Percentiles rank a stretch among this genome's conserved stretches.
Evolutionary conservation across 2,329 filamentous ascomycete genomes (phyloP).

Genomic region (Ploettnerulaceae sp.): DNA sequence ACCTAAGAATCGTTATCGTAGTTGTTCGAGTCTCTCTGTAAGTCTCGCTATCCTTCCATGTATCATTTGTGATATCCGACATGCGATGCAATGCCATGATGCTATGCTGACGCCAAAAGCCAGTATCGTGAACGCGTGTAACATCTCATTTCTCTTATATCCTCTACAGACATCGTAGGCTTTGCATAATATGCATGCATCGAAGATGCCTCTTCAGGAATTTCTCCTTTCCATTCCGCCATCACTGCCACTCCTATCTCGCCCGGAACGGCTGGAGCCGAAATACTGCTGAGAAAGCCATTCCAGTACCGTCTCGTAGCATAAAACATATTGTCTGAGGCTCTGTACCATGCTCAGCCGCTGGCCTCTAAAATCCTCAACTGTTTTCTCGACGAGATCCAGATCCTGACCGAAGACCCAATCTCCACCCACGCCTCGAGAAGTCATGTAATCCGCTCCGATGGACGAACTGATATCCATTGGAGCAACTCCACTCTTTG

Average conservation of each 20-base stretch:
- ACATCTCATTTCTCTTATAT: too few species aligned
- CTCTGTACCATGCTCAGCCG: slow-evolving; percentile 96
- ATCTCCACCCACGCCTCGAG: slow-evolving; percentile 40
- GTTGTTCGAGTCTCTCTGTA: too few species aligned
- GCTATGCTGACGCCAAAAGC: too few species aligned
- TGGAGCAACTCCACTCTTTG: slow-evolving; percentile 32
- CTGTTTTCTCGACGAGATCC: slow-evolving; percentile 80
- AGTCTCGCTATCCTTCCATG: too few species aligned
- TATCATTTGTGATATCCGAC: too few species aligned
- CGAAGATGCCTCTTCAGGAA: too few species aligned
- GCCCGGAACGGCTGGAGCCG: slow-evolving; percentile 8
- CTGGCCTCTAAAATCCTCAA: slow-evolving; percentile 85
- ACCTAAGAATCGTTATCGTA: too few species aligned
- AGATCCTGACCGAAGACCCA: slow-evolving; percentile 68
- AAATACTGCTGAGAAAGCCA: slow-evolving; percentile 56
- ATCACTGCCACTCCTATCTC: slow-evolving; percentile 28
- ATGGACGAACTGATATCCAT: slow-evolving; percentile 40
- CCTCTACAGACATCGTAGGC: too few species aligned
- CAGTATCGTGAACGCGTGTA: too few species aligned
- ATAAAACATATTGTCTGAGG: slow-evolving; percentile 86
- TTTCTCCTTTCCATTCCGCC: slow-evolving; percentile 7
- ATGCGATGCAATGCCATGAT: too few species aligned
- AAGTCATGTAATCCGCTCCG: slow-evolving; percentile 26
- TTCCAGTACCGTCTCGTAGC: slow-evolving; percentile 90
- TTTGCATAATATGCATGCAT: too few species aligned